Conservation (phyloP, 441 rosid genomes). For the Aquilaria agallochum region DNA sequence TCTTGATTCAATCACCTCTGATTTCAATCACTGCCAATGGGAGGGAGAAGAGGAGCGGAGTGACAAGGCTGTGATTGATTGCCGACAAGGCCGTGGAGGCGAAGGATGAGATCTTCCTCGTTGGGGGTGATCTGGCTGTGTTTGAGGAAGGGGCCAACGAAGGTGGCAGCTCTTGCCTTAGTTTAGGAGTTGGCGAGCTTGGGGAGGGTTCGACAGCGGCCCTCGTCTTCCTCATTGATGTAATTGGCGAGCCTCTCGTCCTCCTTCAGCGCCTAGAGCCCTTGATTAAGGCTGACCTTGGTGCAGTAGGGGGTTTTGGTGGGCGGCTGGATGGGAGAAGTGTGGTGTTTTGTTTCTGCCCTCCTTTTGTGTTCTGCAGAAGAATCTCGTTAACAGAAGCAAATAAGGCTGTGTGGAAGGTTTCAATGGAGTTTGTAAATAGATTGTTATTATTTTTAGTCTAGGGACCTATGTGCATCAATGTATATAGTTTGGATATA, state of each 20-base stretch:
- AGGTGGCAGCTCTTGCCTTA: conserved; percentile 18
- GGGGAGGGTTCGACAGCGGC: conserved; percentile 17
- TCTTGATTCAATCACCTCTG: too few relatives aligned
- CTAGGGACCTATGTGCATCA: too few relatives aligned
- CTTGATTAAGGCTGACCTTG: conserved; percentile 8
- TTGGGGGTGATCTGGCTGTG: conserved; percentile 14
- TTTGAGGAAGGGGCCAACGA: conserved; percentile 12
- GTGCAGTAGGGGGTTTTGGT: conserved; percentile 11
- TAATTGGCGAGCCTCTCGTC: conserved; percentile 2
- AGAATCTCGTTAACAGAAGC: too few relatives aligned
- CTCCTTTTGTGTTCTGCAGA: too few relatives aligned
- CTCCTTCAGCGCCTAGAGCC: conserved; percentile 15
- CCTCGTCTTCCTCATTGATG: conserved; percentile 6
- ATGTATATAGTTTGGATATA: too few relatives aligned
- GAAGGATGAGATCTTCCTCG: conserved; percentile 18
- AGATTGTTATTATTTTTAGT: too few relatives aligned
- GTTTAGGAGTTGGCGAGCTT: conserved; percentile 13
- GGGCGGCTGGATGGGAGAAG: not conserved
- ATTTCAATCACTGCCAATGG: too few relatives aligned
- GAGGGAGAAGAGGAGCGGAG: too few relatives aligned
- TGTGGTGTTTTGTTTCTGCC: too few relatives aligned
- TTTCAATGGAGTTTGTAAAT: too few relatives aligned
- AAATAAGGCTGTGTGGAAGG: too few relatives aligned
- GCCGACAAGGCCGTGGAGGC: conserved; percentile 16
- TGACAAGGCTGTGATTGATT: conserved; percentile 1